Conservation (phyloP, 768 basidiomycete species). For the Kwoniella shandongensis region DNA sequence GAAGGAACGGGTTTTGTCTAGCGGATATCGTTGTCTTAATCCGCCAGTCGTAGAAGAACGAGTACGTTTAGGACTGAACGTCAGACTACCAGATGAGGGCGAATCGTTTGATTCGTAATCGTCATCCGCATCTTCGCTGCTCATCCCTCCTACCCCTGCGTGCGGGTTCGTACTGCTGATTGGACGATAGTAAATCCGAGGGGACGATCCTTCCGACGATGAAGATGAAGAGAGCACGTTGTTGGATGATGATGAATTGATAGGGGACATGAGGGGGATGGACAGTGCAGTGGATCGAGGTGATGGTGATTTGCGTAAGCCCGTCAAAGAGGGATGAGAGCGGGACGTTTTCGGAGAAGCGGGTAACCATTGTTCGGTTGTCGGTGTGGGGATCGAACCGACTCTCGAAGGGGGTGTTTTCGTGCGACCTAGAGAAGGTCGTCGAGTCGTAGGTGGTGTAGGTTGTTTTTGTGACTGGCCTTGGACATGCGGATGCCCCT, state of each 20-base stretch:
- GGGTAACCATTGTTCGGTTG: conserved; percentile 11
- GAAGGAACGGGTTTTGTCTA: neutral
- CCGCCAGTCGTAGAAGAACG: neutral
- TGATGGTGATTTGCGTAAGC: conserved; percentile 14
- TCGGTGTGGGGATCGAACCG: conserved; percentile 2
- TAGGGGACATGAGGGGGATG: conserved; percentile 21
- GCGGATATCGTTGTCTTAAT: neutral
- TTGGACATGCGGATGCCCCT: neutral
- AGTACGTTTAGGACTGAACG: conserved; percentile 29
- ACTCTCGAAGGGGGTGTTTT: conserved; percentile 10
- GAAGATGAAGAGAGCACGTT: conserved; percentile 6
- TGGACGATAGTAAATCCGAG: neutral
- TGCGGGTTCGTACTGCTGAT: no score
- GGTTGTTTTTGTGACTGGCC: no score
- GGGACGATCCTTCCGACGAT: conserved; percentile 10
- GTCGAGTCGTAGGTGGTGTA: neutral
- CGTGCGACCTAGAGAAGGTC: conserved; percentile 1
- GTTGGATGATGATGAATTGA: conserved; percentile 6
- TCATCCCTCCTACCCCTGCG: conserved; percentile 10
- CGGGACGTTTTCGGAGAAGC: conserved; percentile 16
- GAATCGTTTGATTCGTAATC: conserved; percentile 40
- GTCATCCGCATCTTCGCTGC: conserved; percentile 45
- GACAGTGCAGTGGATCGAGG: conserved; percentile 1
- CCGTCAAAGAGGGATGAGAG: conserved; percentile 9
- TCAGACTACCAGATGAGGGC: conserved; percentile 35